phyloP scores from a whole-genome alignment of 164 flowering plant species.

The Cinnamomum micranthum region DNA sequence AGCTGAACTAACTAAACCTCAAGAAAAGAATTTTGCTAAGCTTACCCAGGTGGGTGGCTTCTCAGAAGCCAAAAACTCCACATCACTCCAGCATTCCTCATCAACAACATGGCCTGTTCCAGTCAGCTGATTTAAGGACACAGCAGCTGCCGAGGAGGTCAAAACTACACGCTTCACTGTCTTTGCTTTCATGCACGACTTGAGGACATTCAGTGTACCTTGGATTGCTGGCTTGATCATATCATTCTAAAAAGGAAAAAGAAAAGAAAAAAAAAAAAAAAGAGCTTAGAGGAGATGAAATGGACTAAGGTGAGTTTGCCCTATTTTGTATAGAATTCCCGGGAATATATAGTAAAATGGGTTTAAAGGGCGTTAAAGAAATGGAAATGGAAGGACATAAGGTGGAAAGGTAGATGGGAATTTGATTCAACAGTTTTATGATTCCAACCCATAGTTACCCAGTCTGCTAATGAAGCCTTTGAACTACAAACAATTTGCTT shows the following conservation, averaged over 20 bases:
- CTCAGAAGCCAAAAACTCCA: constrained; percentile 44
- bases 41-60: constrained; percentile 82
- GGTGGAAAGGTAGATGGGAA: too few relatives aligned
- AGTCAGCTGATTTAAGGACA: constrained; percentile 35
- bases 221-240: constrained; percentile 75
- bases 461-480: too few relatives aligned
- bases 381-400: too few relatives aligned
- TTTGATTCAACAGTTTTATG: too few relatives aligned
- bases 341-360: too few relatives aligned
- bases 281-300: too few relatives aligned
- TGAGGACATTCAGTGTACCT: constrained; percentile 56
- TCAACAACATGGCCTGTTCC: constrained; percentile 51
- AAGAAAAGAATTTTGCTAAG: background rate
- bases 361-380: too few relatives aligned
- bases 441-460: too few relatives aligned
- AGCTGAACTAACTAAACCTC: background rate
- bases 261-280: background rate
- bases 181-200: constrained; percentile 52
- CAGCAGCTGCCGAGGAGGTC: constrained; percentile 77
- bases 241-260: constrained; percentile 34
- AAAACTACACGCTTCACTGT: constrained; percentile 60
- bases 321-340: too few relatives aligned
- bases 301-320: too few relatives aligned
- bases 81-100: constrained; percentile 66
- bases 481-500: too few relatives aligned